These are phyloP conservation scores for Cryptococcus floricola DNA, from an alignment of 1,284 basidiomycete genomes.

Conservation along the genomic window DNA sequence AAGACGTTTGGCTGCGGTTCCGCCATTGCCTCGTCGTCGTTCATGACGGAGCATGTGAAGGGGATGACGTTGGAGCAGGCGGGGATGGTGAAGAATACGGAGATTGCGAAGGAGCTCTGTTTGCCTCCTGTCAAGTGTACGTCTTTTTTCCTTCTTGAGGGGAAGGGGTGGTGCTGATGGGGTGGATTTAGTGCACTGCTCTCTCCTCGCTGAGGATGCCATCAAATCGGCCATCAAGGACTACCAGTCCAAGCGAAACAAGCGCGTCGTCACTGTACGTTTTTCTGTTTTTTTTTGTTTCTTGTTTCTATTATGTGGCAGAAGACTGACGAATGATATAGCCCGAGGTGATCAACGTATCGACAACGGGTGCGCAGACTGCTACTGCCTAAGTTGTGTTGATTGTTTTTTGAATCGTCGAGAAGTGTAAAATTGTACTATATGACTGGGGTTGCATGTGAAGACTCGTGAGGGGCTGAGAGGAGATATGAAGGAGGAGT, in stretches of 20 bases:
- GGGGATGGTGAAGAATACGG: slow-evolving; percentile 96
- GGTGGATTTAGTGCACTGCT: slow-evolving; percentile 50
- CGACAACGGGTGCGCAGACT: no score
- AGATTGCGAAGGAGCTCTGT: slow-evolving; percentile 94
- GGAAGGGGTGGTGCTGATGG: not conserved
- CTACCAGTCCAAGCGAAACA: slow-evolving; percentile 73
- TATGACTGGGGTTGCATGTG: no score
- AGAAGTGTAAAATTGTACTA: no score
- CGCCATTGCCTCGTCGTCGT: slow-evolving; percentile 93
- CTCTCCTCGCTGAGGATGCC: slow-evolving; percentile 96
- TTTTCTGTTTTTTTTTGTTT: no score
- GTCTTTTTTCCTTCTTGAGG: not conserved
- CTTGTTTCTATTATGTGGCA: no score
- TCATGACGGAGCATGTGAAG: slow-evolving; percentile 97
- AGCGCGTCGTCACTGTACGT: slow-evolving; percentile 21
- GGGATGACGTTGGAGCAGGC: slow-evolving; percentile 92
- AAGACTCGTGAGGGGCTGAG: no score
- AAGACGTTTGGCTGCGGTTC: slow-evolving; percentile 89
- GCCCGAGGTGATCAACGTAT: no score
- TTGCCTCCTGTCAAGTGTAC: slow-evolving; percentile 93
- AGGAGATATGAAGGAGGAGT: no score
- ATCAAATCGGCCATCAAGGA: slow-evolving; percentile 91
- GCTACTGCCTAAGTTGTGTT: no score
- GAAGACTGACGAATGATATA: no score
- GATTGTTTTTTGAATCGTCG: no score